Evolutionary conservation across 2,329 filamentous ascomycete genomes (phyloP), one percentile per base, ranked within the genome.

Genomic region (Pseudogymnoascus sp.): DNA sequence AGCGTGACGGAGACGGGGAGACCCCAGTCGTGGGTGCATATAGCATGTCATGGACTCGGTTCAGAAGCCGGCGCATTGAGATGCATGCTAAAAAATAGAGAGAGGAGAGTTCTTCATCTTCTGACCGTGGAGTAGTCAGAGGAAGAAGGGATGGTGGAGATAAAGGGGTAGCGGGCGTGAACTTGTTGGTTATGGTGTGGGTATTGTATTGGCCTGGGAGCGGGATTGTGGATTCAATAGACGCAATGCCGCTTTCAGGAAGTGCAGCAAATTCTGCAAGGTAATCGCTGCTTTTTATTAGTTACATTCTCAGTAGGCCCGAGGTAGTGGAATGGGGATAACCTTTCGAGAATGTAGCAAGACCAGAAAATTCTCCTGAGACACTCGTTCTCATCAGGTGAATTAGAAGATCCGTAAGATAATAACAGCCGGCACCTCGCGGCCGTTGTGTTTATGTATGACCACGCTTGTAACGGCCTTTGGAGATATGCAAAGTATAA

Each of bases 1-100:
- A 82, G 1, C 77, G 75, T 4, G 76, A 68, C 1, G 75, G 74
- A 51, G 81, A 77, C 6, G 79, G 75, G 0, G 75, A 76, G 0
- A 78, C 78, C 2, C 79, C 79, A 0, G 76, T 77, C 18, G 75
- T 75, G 4, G 75, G 71, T 0, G 79, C 78, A 63, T 83, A 83
- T 0, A 83, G 74, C 0, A 83, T 73, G 62, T 81, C 77, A 57
- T 81, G 51, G 0, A 81, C 78, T 14, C 79, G 73, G 64, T 81
- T 81, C 1, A 81, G 72, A 0, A 81, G 72, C 1, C 79, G 74
- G 0, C 80, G 73, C 75, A 81, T 81, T 1, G 77, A 81, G 31
- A 83, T 81, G 37, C 80, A 83, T 1, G 81, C 80, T 1, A 83
- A 73, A 60, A 83, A 81, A 67, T 83, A 83, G 0, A 83, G 74